Evolutionary conservation across 306 rosid genomes (phyloP), one percentile per base, ranked within the genome.

Genomic region (Astragalus membranaceus): DNA sequence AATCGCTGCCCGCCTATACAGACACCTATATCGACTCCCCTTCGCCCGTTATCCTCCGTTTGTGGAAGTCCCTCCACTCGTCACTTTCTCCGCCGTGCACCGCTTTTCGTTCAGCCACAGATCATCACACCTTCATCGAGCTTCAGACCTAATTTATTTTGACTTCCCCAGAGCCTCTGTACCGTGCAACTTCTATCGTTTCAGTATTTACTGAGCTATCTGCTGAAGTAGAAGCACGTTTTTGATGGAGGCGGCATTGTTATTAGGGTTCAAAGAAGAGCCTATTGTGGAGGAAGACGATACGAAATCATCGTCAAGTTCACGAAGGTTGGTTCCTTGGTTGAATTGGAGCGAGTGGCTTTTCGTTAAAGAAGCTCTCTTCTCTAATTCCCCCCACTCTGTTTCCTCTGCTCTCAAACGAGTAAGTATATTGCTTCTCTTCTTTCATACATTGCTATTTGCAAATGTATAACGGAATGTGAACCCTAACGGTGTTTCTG

Each of bases 271-370:
- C 5, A 69, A 62, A 36, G 87, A 78, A 79, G 74, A 60, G 8
- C 48, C 56, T 1, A 8, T 7, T 12, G 57, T 58, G 29, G 70
- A 71, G 1, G 74, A 81, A 30, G 74, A 81, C 47, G 58, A 60
- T 11, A 2, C 74, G 46, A 30, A 49, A 42, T 7, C 69, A 0
- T 47, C 69, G 2, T 54, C 87, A 2, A 72, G 50, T 58, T 49
- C 77, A 6, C 81, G 67, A 26, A 95, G 78, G 77, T 70, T 91
- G 75, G 99, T 95, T 14, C 92, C 99, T 3, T 95, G 99, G 99
- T 82, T 92, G 64, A 79, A 80, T 63, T 95, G 99, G 97, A 84
- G 80, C 32, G 99, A 95, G 54, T 95, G 99, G 99, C 77, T 79
- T 63, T 83, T 86, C 77, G 97, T 95, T 37, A 76, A 77, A 32